phyloP scores from a whole-genome alignment of 78 protist genomes.

The Dictyostelium capitatum region DNA sequence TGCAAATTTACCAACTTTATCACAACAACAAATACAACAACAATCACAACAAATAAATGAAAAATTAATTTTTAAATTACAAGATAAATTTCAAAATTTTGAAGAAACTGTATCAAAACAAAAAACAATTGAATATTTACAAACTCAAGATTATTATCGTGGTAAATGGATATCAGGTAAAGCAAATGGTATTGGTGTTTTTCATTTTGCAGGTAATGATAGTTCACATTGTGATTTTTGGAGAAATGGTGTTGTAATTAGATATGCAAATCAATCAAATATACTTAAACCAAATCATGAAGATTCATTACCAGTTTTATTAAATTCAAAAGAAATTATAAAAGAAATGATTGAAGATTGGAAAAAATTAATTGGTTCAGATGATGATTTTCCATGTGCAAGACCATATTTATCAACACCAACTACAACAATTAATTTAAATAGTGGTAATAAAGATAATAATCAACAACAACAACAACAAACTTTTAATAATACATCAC shows the following conservation, averaged over 20 bases:
- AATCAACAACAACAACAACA: neutral
- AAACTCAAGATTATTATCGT: constrained; percentile 17
- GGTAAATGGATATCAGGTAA: constrained; percentile 65
- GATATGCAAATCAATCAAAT: constrained; percentile 43
- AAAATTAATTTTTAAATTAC: neutral
- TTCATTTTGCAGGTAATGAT: constrained; percentile 40
- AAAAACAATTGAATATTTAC: neutral
- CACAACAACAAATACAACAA: neutral
- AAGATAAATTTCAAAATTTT: neutral
- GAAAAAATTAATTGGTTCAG: constrained; percentile 33
- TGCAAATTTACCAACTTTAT: neutral
- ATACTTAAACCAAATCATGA: neutral
- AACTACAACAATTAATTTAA: neutral
- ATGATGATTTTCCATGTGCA: constrained; percentile 61
- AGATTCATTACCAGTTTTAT: neutral
- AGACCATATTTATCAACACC: constrained; percentile 23
- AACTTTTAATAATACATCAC: neutral
- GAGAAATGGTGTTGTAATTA: constrained; percentile 76
- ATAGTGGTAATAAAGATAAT: neutral
- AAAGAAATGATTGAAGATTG: constrained; percentile 78
- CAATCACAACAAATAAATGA: neutral
- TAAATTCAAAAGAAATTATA: constrained; percentile 29
- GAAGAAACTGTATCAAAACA: neutral
- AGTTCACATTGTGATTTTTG: constrained; percentile 56
- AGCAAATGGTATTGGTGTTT: constrained; percentile 70